phyloP scores from a whole-genome alignment of 1,284 basidiomycete genomes.

The Cystobasidium pallidum region DNA sequence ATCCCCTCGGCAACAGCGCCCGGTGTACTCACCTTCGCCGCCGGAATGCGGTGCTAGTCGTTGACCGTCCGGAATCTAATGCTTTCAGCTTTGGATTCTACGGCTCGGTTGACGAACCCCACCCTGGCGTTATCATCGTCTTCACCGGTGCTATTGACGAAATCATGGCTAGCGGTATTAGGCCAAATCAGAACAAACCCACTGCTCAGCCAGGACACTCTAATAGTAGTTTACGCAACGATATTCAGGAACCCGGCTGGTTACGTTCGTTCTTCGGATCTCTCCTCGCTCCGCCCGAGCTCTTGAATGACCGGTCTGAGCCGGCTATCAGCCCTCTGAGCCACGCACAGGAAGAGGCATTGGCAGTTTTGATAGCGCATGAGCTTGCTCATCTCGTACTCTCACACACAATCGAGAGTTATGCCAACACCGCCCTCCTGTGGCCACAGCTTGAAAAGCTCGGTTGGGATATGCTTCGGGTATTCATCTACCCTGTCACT shows the following conservation, averaged over 20 bases:
- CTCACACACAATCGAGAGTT: constrained; percentile 52
- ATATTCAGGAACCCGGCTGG: constrained; percentile 32
- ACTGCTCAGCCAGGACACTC: neutral
- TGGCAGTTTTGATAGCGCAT: constrained; percentile 52
- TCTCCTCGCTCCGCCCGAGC: constrained; percentile 12
- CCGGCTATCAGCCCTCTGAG: constrained; percentile 9
- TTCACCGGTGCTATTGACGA: constrained; percentile 53
- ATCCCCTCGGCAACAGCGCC: constrained; percentile 13
- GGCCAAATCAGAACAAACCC: neutral
- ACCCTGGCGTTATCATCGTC: constrained; percentile 49
- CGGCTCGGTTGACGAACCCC: constrained; percentile 2
- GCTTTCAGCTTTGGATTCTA: constrained; percentile 53
- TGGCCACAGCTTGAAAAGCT: constrained; percentile 51
- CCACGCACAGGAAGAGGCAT: constrained; percentile 48
- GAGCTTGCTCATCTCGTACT: constrained; percentile 52
- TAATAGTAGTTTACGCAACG: neutral
- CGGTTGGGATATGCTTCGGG: constrained; percentile 50
- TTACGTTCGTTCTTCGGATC: constrained; percentile 36
- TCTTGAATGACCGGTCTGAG: neutral
- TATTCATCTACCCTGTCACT: constrained; percentile 51
- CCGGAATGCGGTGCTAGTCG: constrained; percentile 51
- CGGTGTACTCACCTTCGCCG: constrained; percentile 28
- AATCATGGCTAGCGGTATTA: constrained; percentile 43
- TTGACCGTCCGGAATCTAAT: constrained; percentile 51
- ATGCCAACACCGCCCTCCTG: constrained; percentile 49